Evolutionary conservation across 2,329 filamentous ascomycete species (phyloP), one percentile per base, ranked within the genome.

Genomic region (Cercospora sojina): DNA sequence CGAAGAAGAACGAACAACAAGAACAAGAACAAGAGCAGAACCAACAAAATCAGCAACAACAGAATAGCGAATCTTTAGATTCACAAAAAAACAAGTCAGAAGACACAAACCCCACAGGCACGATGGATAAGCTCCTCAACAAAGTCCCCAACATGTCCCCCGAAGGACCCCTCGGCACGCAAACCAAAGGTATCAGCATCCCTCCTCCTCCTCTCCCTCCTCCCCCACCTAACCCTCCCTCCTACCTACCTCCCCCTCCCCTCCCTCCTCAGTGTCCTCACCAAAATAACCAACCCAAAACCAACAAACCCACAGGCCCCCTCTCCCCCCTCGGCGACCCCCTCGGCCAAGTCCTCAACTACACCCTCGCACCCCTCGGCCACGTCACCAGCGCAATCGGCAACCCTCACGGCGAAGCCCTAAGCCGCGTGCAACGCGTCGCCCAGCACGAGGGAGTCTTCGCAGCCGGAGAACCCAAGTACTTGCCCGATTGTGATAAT

Each of bases 301-400:
- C n/a, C n/a, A n/a, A n/a, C n/a, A n/a, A n/a, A n/a, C n/a, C 13
- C 10, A 2, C 43, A 74, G 75, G 74, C 41, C 74, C 75, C 51
- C 74, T 79, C 43, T 72, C 74, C 32, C 60, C 69, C 53, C 51
- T 78, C 49, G 76, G 74, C 62, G 77, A 79, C 66, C 74, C 75
- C 2, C 43, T 79, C 16, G 77, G 77, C 38, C 73, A 76, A 66
- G 72, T 72, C 38, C 75, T 79, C 16, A 66, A 73, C 64, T 75
- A 72, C 67, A 71, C 66, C 1, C 72, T 77, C 31, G 72, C 73
- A 13, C 70, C 72, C 13, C 53, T 78, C 23, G 77, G 77, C 63
- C 69, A 71, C 29, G 68, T 76, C 16, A 71, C 73, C 1, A 73
- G 74, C 31, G 69, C 67, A 10, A 71, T 77, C 57, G 75, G 74